Conservation (phyloP, 164 flowering plant species). For the Nymphaea colorata region DNA sequence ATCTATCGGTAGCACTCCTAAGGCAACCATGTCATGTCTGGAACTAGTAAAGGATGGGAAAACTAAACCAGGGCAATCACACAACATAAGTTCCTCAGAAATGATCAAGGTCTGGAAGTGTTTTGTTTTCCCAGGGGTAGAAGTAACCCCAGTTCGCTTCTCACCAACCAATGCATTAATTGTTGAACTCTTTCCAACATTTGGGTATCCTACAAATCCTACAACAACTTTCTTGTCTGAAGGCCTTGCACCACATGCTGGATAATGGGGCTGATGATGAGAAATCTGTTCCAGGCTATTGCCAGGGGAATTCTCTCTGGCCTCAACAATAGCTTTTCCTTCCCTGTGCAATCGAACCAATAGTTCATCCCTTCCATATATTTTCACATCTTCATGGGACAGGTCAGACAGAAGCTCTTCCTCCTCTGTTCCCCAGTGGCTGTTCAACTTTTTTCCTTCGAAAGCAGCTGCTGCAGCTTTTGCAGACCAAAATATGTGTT, state of each 20-base stretch:
- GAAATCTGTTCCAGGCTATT: not conserved
- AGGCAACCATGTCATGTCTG: slow-evolving; percentile 88
- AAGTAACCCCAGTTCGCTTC: slow-evolving; percentile 85
- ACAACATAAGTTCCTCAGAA: slow-evolving; percentile 65
- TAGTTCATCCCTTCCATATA: slow-evolving; percentile 81
- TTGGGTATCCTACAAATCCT: slow-evolving; percentile 96
- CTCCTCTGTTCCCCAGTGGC: slow-evolving; percentile 10
- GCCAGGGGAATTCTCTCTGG: slow-evolving; percentile 15
- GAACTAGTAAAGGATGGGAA: slow-evolving; percentile 96
- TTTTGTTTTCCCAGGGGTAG: slow-evolving; percentile 97
- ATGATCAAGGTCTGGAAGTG: slow-evolving; percentile 91
- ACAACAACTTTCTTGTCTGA: slow-evolving; percentile 30
- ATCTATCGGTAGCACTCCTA: slow-evolving; percentile 87
- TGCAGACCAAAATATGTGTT: slow-evolving; percentile 90
- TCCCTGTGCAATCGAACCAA: slow-evolving; percentile 68
- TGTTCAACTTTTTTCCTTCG: slow-evolving; percentile 43
- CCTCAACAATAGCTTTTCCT: slow-evolving; percentile 65
- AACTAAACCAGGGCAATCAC: slow-evolving; percentile 96
- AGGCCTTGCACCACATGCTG: slow-evolving; percentile 5
- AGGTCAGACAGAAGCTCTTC: slow-evolving; percentile 1
- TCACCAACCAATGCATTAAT: slow-evolving; percentile 92
- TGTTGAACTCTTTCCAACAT: slow-evolving; percentile 96
- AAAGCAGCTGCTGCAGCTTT: slow-evolving; percentile 80
- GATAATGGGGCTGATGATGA: slow-evolving; percentile 6
- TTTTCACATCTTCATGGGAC: slow-evolving; percentile 34